Evolutionary conservation across 2,329 filamentous ascomycete genomes (phyloP), one percentile per base, ranked within the genome.

Genomic region (Calonectria honghensis): DNA sequence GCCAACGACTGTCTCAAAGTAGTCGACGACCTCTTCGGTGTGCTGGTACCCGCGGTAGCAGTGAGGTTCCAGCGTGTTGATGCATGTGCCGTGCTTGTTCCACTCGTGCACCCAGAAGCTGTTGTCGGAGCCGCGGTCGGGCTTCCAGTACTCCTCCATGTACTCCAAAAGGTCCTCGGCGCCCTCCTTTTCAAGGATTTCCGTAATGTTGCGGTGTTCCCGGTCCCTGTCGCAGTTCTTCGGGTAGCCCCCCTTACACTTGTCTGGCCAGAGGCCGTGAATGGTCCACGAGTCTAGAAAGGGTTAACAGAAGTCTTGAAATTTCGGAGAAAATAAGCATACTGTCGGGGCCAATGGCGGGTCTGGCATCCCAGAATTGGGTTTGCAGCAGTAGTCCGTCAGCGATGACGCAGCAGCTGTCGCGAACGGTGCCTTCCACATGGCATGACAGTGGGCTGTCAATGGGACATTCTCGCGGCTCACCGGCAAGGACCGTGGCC

Each of bases 11-110:
- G 24, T 41, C 24, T 63, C 39, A 35, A 63, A 63, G 35, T 29
- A 63, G 37, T 63, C 57, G 24, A 39, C 37, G 6, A 37, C 57
- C 10, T 63, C 57, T 4, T 63, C 35, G 7, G 14, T n/a, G 1
- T 24, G 6, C 3, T 29, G n/a, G 24, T 63, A 63, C 14, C 41
- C 18, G n/a, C 27, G 57, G 18, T 63, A 63, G 37, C 57, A 63
- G 1, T 41, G 5, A 6, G 57, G 24, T 4, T 39, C 14, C 14
- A 63, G 39, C 4, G 57, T 63, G 57, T 35, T 41, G 24, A 63
- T 14, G 35, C 57, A 63, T 10, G 57, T 63, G 18, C 57, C 57
- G 18, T 63, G 57, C 57, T 63, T 63, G n/a, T 41, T 39, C 57
- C 57, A 63, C 27, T 63, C 57, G 14, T 39, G 57, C 35, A 20